Conservation (phyloP, 164 flowering plant species). For the Umbellularia californica region DNA sequence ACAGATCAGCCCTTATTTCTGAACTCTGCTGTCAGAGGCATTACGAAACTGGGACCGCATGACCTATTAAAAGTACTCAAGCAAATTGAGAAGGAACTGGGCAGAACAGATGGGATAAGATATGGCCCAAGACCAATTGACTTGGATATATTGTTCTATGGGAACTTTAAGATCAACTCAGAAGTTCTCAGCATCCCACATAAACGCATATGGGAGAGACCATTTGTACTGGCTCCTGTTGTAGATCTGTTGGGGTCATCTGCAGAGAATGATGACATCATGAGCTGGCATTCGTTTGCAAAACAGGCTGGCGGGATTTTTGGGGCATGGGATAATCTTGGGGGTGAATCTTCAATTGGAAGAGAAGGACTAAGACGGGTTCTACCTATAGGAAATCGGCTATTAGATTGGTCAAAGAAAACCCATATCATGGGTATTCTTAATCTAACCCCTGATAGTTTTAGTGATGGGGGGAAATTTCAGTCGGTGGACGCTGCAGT, state of each 20-base stretch:
- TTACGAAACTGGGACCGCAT: conserved; percentile 73
- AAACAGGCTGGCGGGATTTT: conserved; percentile 47
- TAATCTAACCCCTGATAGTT: conserved; percentile 91
- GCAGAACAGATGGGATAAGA: conserved; percentile 75
- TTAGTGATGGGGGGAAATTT: conserved; percentile 90
- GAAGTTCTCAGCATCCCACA: conserved; percentile 78
- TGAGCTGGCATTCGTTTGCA: conserved; percentile 76
- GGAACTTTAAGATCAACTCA: conserved; percentile 55
- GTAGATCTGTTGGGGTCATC: conserved; percentile 73
- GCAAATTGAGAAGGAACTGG: conserved; percentile 78
- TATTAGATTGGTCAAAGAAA: conserved; percentile 82
- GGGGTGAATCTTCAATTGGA: conserved; percentile 74
- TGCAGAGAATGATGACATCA: conserved; percentile 52
- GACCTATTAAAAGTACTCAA: conserved; percentile 64
- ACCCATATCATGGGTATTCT: conserved; percentile 85
- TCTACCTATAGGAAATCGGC: conserved; percentile 54
- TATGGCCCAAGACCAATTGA: conserved; percentile 97
- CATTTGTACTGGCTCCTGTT: conserved; percentile 91
- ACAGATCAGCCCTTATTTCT: conserved; percentile 89
- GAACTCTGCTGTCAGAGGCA: conserved; percentile 84
- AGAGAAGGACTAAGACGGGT: conserved; percentile 74
- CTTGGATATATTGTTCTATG: conserved; percentile 86
- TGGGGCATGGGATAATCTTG: conserved; percentile 71
- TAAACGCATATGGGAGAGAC: conserved; percentile 91
- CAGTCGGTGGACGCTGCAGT: conserved; percentile 61